Conservation (phyloP, 208 protist species). For the Endotrypanum monterogeii region DNA sequence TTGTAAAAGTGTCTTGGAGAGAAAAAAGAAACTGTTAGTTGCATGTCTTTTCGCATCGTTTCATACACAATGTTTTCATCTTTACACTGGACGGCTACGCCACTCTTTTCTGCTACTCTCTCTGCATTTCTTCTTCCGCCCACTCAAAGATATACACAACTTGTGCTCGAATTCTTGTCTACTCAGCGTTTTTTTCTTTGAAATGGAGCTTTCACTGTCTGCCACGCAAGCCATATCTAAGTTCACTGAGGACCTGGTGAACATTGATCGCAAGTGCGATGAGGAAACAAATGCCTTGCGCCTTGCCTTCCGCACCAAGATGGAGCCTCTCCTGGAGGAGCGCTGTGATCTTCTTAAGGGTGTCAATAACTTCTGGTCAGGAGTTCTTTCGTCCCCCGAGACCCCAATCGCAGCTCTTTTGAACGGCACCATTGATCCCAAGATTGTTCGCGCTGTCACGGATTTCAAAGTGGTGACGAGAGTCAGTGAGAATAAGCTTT, state of each 20-base stretch:
- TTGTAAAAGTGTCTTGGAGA: neutral
- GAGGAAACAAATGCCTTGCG: constrained; percentile 21
- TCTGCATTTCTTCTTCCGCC: neutral
- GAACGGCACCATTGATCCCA: constrained; percentile 81
- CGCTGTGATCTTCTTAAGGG: constrained; percentile 45
- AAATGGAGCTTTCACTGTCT: constrained; percentile 30
- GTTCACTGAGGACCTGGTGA: constrained; percentile 41
- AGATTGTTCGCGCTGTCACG: constrained; percentile 72
- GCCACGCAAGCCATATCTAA: constrained; percentile 33
- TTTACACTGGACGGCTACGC: neutral
- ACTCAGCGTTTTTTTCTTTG: neutral
- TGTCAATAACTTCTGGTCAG: constrained; percentile 67
- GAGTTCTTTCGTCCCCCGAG: constrained; percentile 40
- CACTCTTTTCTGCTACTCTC: neutral
- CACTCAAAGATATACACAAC: neutral
- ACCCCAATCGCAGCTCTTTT: constrained; percentile 48
- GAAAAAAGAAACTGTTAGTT: neutral
- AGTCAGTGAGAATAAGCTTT: constrained; percentile 41
- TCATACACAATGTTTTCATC: neutral
- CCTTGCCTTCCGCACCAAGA: constrained; percentile 45
- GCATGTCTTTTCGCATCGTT: neutral
- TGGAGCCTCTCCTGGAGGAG: constrained; percentile 65
- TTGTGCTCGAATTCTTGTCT: neutral
- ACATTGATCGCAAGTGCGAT: constrained; percentile 42
- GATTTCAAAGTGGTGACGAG: constrained; percentile 55